phyloP scores from a whole-genome alignment of 2,329 filamentous ascomycete genomes.

The Coniella vitis region DNA sequence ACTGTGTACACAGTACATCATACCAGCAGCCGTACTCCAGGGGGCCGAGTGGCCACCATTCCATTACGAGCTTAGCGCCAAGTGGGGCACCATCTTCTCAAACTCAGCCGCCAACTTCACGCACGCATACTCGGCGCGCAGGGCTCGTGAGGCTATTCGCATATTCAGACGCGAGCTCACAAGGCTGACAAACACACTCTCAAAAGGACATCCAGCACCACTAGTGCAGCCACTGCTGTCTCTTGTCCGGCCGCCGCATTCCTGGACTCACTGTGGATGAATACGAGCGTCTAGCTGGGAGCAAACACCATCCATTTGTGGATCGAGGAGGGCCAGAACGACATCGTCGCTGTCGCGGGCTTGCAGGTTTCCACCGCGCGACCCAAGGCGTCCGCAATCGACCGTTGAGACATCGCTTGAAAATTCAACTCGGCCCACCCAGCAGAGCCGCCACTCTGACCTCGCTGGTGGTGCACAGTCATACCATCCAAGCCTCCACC shows the following conservation, averaged over 20 bases:
- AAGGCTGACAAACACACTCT: neutral
- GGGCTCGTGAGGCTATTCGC: too few relatives aligned
- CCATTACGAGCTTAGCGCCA: neutral
- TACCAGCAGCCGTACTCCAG: neutral
- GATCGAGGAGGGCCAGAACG: too few relatives aligned
- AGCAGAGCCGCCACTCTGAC: too few relatives aligned
- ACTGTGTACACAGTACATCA: neutral
- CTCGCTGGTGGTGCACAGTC: neutral
- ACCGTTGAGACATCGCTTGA: neutral
- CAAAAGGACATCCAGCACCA: too few relatives aligned
- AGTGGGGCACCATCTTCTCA: slow-evolving; percentile 5
- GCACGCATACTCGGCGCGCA: neutral
- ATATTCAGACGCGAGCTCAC: too few relatives aligned
- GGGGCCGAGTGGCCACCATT: neutral
- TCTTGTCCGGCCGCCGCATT: too few relatives aligned
- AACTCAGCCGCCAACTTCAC: slow-evolving; percentile 7
- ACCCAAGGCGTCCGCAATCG: neutral
- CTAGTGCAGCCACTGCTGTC: neutral
- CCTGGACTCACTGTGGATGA: too few relatives aligned
- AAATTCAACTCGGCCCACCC: too few relatives aligned
- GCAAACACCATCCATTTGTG: too few relatives aligned
- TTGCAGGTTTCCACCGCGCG: too few relatives aligned
- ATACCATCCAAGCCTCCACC: neutral
- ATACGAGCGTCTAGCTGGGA: too few relatives aligned
- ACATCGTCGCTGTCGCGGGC: too few relatives aligned